Conservation (phyloP, 768 basidiomycete genomes). For the Suillus paluster region DNA sequence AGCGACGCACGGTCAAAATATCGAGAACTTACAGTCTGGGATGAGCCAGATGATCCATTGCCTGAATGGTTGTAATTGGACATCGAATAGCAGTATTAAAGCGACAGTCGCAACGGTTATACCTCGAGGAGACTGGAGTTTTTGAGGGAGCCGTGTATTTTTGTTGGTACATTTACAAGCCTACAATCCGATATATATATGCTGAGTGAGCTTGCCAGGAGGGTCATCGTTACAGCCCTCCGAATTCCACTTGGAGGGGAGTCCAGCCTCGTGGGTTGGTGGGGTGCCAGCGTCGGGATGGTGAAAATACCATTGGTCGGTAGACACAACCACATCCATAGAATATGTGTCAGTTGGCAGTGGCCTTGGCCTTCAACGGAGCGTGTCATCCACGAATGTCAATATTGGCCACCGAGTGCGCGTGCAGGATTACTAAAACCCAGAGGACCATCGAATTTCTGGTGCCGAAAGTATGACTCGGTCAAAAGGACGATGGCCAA, state of each 20-base stretch:
- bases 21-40: background rate
- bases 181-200: background rate
- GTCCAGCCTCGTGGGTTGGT: background rate
- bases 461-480: background rate
- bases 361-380: background rate
- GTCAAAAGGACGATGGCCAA: background rate
- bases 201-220: background rate
- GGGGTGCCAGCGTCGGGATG: background rate
- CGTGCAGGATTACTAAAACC: background rate
- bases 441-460: background rate
- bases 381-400: background rate
- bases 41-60: background rate
- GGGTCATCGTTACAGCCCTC: background rate
- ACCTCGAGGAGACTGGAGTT: background rate
- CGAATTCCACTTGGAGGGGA: background rate
- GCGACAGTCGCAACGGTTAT: background rate
- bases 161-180: background rate
- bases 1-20: background rate
- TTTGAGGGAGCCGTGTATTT: background rate
- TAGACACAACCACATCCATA: background rate
- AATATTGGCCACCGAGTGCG: background rate
- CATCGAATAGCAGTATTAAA: background rate
- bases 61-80: rapidly evolving
- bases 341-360: background rate
- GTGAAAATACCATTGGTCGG: background rate